Evolutionary conservation across 768 basidiomycete genomes (phyloP), one percentile per base, ranked within the genome.

Genomic region (Calocera viscosa): DNA sequence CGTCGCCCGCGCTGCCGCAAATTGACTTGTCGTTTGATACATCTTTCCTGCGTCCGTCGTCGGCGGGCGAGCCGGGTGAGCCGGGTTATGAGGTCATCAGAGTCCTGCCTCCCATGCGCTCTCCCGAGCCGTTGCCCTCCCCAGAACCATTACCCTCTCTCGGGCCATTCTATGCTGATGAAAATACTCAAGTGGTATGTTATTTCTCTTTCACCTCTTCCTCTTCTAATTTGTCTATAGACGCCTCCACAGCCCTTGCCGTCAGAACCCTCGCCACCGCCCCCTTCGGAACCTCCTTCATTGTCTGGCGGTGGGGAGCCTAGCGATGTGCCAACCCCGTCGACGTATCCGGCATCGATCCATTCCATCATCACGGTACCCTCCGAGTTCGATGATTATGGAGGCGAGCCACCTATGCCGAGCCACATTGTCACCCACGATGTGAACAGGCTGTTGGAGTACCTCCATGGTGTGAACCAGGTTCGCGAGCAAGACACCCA

Each of bases 11-110:
- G 0, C 73, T 90, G 49, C 83, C 82, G 0, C 89, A 91, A 49
- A 82, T 80, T 2, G 90, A 91, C 69, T 76, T 72, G 0, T 90
- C 88, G 0, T 86, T 85, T 67, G 90, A 91, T 67, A 89, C 89
- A 0, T 90, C 89, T 0, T 80, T 87, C 73, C 77, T 90, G 72
- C 78, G 86, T 5, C 53, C 53, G 14, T 60, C 53, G 53, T 28
- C 53, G 7, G 14, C 53, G 2, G 53, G 53, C 19, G 53, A 60
- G 30, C 53, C 53, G 14, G 53, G 53, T 10, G 53, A 60, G 22
- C 53, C 53, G 19, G 53, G 53, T 2, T 60, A 60, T 19, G 53
- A 60, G 19, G 53, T 60, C 26, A 60, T 60, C 30, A 2, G 53
- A 32, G 53, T 60, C 26, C 53, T 60, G 32, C 87, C 89, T 82